Base-by-base conservation (phyloP, 129 eudicot species). In the Saposhnikovia divaricata region DNA sequence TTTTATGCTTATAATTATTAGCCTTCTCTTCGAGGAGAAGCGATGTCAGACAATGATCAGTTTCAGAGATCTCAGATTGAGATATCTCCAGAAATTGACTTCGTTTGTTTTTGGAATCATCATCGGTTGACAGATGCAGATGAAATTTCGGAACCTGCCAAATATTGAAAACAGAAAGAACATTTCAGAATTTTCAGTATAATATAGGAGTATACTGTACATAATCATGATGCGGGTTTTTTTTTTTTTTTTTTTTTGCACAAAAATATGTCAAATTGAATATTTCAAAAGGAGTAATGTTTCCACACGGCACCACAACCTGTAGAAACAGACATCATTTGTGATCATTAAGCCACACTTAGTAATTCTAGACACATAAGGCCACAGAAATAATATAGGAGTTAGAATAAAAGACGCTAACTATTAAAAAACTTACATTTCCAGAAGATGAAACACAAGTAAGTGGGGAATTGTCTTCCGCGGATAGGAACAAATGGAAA, bases 401-500 rank as follows among this genome's bases (percentile, higher is more conserved):
- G 19, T 8, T 18, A 3, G 23, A 21, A 40, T 10, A 23, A 18
- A 15, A 38, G 21, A 37, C 9, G 11, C 48, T 39, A 71, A 50
- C 15, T 77, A 45, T 38, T 31, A 38, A 61, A 80, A 15, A 78
- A 83, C 91, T 81, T 89, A 93, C 93, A 83, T 87, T 84, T 71
- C 77, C 77, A 81, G 89, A 75, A 84, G 85, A 81, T 77, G 87
- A 81, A 84, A 85, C 80, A 66, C 73, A 77, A 55, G 74, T 83
- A 63, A 82, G 77, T 4, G 84, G 78, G 43, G 92, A 84, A 83
- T 77, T 74, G 82, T 85, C 90, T 63, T 91, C 92, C 25, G 87
- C 91, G 5, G 96, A 93, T 85, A 93, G 80, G 80, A 86, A 87
- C 68, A 93, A 77, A 73, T 51, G 96, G 73, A 83, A 81, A 85